These are phyloP conservation scores for Botrytis elliptica DNA, from an alignment of 2,329 filamentous ascomycete species.

Conservation along the genomic window DNA sequence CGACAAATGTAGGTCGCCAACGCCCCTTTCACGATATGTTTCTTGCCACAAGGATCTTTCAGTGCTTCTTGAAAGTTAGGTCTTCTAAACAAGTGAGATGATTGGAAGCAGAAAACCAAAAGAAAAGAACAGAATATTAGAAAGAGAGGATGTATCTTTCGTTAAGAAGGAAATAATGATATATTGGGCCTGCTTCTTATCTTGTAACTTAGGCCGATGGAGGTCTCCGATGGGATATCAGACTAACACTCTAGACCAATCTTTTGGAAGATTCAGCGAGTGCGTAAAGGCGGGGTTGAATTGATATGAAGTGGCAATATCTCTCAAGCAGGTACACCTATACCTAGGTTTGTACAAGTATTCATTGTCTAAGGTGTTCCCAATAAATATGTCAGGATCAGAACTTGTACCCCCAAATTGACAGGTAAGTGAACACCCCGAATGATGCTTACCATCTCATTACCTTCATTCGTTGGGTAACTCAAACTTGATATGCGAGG, in stretches of 20 bases:
- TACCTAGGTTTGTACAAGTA: background rate
- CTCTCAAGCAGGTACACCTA: background rate
- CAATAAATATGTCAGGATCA: background rate
- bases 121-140: background rate
- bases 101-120: background rate
- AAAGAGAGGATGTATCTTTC: background rate
- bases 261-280: background rate
- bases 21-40: background rate
- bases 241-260: background rate
- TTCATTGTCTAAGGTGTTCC: background rate
- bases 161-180: background rate
- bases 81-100: background rate
- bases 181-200: constrained; percentile 20
- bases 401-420: background rate
- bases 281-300: constrained; percentile 11
- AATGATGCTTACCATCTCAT: constrained; percentile 19
- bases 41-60: background rate
- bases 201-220: constrained; percentile 12
- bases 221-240: constrained; percentile 16
- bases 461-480: constrained; percentile 24
- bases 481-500: constrained; percentile 25
- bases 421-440: background rate
- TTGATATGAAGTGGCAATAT: constrained; percentile 10
- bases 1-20: background rate
- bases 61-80: background rate